Evolutionary conservation across 495 filamentous ascomycete species (phyloP).

Genomic region (Sphaerosporella brunnea): DNA sequence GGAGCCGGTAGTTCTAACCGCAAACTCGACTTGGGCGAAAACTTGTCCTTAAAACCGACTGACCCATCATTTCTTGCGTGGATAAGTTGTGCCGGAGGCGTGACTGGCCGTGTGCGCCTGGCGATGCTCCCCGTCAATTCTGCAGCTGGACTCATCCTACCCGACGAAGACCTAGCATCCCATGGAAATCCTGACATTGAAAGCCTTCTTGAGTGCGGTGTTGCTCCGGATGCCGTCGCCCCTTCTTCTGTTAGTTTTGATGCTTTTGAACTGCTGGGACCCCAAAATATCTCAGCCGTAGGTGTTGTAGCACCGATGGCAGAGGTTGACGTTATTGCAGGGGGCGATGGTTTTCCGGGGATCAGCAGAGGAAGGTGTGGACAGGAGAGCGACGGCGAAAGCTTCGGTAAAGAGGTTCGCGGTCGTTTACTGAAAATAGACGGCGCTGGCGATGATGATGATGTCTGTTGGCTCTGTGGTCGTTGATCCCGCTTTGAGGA

Average conservation of each 20-base stretch:
- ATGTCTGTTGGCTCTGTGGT: not conserved
- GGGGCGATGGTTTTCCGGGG: conserved; percentile 2
- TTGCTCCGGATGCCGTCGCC: not conserved
- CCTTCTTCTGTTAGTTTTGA: not conserved
- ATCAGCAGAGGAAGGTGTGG: conserved; percentile 4
- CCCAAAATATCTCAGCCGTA: conserved; percentile 4
- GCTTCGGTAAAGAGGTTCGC: not conserved
- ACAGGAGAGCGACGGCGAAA: conserved; percentile 6
- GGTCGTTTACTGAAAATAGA: conserved; percentile 1
- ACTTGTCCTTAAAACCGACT: conserved; percentile 3
- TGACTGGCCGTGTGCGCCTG: not conserved
- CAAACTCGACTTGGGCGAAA: conserved; percentile 18
- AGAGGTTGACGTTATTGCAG: not conserved
- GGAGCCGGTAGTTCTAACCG: conserved; percentile 22
- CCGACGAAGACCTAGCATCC: not conserved
- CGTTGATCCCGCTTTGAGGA: conserved; percentile 3
- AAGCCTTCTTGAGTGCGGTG: conserved; percentile 1
- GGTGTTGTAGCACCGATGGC: conserved; percentile 4
- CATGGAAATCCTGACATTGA: conserved; percentile 10
- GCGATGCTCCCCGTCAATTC: conserved; percentile 6
- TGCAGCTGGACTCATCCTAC: conserved; percentile 4
- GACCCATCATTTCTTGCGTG: not conserved
- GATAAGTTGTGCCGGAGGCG: conserved; percentile 5
- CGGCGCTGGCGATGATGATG: not conserved
- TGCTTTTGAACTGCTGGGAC: not conserved